Conservation (phyloP, 2,329 filamentous ascomycete genomes). For the Fusarium equiseti region DNA sequence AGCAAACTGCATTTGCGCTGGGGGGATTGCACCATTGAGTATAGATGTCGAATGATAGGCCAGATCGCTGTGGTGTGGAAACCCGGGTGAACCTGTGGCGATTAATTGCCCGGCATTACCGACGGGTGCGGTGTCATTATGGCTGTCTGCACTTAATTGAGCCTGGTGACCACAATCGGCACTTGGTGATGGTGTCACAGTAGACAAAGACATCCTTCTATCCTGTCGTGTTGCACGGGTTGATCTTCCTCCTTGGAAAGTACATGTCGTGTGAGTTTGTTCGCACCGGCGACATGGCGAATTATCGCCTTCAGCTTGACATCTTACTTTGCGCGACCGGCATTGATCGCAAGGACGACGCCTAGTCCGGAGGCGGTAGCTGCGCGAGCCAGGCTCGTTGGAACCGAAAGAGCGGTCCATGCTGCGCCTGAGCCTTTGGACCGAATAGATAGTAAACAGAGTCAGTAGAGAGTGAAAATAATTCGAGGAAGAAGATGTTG, state of each 20-base stretch:
- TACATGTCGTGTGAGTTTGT: background rate
- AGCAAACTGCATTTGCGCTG: background rate
- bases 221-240: background rate
- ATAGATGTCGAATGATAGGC: background rate
- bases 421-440: background rate
- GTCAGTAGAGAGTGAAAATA: background rate
- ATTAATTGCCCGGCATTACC: background rate
- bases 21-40: background rate
- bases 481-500: background rate
- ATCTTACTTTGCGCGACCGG: background rate
- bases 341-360: background rate
- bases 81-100: background rate
- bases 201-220: background rate
- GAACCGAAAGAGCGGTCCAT: background rate
- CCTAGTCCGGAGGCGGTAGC: background rate
- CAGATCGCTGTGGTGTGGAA: background rate
- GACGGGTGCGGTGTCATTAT: background rate
- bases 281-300: background rate
- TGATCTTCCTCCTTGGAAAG: background rate
- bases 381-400: background rate
- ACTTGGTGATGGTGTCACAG: background rate
- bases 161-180: background rate
- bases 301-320: background rate
- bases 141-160: background rate
- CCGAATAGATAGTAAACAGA: background rate